Evolutionary conservation across 2,329 filamentous ascomycete genomes (phyloP).

Genomic region (Cladosporium sphaerospermum): DNA sequence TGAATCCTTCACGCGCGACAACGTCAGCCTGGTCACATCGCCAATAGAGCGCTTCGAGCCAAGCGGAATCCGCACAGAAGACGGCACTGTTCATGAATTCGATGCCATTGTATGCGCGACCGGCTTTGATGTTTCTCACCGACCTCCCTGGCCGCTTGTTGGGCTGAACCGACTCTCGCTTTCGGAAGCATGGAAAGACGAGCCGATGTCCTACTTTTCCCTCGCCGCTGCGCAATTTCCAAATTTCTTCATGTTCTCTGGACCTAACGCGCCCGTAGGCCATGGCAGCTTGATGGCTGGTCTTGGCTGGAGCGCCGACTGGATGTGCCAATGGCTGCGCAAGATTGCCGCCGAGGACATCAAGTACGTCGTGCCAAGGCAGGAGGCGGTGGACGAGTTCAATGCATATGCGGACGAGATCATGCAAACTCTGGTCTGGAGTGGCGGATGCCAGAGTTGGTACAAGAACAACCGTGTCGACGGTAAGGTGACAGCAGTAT

Average conservation of each 20-base stretch:
- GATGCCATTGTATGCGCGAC: conserved; percentile 40
- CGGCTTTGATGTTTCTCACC: conserved; percentile 35
- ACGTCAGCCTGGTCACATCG: conserved; percentile 25
- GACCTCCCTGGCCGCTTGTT: conserved; percentile 31
- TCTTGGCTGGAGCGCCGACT: conserved; percentile 23
- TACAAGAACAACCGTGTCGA: conserved; percentile 17
- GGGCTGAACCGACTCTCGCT: conserved; percentile 31
- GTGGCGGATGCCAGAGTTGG: conserved; percentile 23
- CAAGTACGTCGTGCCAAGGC: conserved; percentile 21
- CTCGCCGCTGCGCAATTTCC: conserved; percentile 25
- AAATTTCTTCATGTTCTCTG: conserved; percentile 29
- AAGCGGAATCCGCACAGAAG: conserved; percentile 22
- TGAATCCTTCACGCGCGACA: conserved; percentile 30
- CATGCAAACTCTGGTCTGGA: conserved; percentile 28
- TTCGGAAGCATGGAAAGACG: conserved; percentile 23
- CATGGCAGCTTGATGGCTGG: conserved; percentile 24
- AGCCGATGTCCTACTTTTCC: conserved; percentile 24
- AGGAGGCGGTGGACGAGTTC: conserved; percentile 26
- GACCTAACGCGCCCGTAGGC: conserved; percentile 21
- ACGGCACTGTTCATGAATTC: conserved; percentile 19
- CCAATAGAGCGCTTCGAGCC: conserved; percentile 20
- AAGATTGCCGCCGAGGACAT: conserved; percentile 28
- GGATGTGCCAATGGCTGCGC: conserved; percentile 25
- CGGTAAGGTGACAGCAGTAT: conserved; percentile 29
- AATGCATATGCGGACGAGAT: conserved; percentile 27